Evolutionary conservation across 192 early-diverging fungal species (phyloP).

Genomic region (Coemansia sp.): DNA sequence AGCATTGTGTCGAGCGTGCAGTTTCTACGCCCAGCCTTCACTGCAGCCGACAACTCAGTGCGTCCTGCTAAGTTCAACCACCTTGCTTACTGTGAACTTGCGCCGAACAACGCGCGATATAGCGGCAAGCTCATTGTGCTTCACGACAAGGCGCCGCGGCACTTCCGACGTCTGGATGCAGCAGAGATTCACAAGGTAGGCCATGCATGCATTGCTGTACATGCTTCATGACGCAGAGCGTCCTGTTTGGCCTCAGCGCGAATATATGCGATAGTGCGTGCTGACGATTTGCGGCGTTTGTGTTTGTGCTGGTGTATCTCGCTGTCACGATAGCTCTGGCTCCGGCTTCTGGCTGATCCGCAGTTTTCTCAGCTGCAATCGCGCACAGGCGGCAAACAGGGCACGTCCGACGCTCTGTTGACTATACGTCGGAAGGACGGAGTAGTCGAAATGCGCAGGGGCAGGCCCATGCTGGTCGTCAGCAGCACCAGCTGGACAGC

Average conservation of each 20-base stretch:
- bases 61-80: not conserved
- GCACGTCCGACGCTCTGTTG: slow-evolving; percentile 18
- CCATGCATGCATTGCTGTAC: not conserved
- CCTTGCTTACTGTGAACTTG: slow-evolving; percentile 14
- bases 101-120: not conserved
- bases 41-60: not conserved
- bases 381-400: not conserved
- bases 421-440: slow-evolving; percentile 23
- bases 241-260: not conserved
- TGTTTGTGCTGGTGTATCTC: not conserved
- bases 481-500: slow-evolving; percentile 94
- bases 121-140: slow-evolving; percentile 74
- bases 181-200: slow-evolving; percentile 68
- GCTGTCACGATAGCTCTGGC: slow-evolving; percentile 41
- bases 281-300: not conserved
- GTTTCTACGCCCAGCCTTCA: not conserved
- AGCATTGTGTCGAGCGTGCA: not conserved
- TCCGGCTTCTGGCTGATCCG: slow-evolving; percentile 33
- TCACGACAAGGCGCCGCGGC: slow-evolving; percentile 79
- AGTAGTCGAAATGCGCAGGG: slow-evolving; percentile 19
- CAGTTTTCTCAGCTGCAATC: slow-evolving; percentile 24
- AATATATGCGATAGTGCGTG: not conserved
- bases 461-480: slow-evolving; percentile 81
- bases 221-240: not conserved
- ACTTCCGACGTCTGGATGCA: slow-evolving; percentile 69